Base-by-base conservation (phyloP, 2,329 filamentous ascomycete genomes). In the Aspergillus sp. region DNA sequence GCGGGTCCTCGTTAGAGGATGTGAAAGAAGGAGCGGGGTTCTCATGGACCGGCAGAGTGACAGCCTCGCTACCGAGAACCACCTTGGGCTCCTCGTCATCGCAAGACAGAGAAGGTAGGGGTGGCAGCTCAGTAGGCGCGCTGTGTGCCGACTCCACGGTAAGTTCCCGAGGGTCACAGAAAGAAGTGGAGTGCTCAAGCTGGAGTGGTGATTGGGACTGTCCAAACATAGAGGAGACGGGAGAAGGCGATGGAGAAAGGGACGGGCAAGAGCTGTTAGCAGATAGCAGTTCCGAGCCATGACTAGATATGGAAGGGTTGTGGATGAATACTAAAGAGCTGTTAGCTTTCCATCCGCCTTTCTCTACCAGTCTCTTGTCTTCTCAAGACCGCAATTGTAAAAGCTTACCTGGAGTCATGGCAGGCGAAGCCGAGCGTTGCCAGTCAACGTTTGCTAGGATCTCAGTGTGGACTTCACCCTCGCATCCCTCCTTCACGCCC, bases 101-200 rank as follows among this genome's bases (percentile, higher is more conserved):
- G 35, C 71, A 73, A 60, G 84, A 81, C 63, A 88, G 84, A 23
- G 76, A 66, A 68, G 75, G 70, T 73, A 75, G 80, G 59, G 83
- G 81, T 21, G 88, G 82, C 65, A 91, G 88, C 65, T 91, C 88
- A 61, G 79, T 74, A 55, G 81, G 75, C 69, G 79, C 65, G 23
- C 70, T 64, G 55, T 75, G 75, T 27, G 77, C 77, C 41, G 79
- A 72, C 59, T 80, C 79, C 35, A 96, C 90, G 19, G 90, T 96
- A 63, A 97, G 80, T 71, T 96, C 91, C 70, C 93, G 88, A 35
- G 93, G 93, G 72, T 97, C 93, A 76, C 93, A 96, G 74, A 95
- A 96, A 77, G 91, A 83, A 73, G 91, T 88, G 65, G 84, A 81
- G 70, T 72, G 88, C 79, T 56, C 90, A 86, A 67, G 84, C 81